These are phyloP conservation scores for Vitis rotundifolia DNA, from an alignment of 164 flowering plant species.

Conservation along the genomic window DNA sequence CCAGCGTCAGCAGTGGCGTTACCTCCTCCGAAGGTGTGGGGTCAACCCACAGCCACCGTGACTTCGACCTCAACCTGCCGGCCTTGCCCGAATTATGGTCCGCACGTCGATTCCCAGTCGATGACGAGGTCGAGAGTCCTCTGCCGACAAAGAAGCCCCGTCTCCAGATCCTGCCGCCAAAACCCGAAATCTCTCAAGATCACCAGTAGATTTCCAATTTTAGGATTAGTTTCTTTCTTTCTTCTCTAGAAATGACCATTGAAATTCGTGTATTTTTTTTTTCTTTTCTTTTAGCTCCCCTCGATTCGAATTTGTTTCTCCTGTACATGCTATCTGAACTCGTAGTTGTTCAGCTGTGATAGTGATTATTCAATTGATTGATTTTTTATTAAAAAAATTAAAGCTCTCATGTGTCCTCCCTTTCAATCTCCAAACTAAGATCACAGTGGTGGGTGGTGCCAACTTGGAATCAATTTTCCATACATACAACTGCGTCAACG, in stretches of 20 bases:
- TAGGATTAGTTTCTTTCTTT: background rate
- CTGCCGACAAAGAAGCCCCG: slow-evolving; percentile 55
- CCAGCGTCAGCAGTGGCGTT: background rate
- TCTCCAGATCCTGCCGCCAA: slow-evolving; percentile 14
- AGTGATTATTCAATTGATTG: slow-evolving; percentile 3
- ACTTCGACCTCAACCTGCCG: slow-evolving; percentile 60
- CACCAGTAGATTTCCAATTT: background rate
- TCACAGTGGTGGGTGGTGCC: too few species aligned
- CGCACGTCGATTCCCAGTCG: slow-evolving; percentile 26
- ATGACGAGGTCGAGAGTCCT: slow-evolving; percentile 57
- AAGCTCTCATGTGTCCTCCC: too few species aligned
- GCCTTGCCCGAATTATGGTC: slow-evolving; percentile 43
- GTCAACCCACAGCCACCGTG: slow-evolving; percentile 18
- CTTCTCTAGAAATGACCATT: background rate
- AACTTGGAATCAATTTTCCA: too few species aligned
- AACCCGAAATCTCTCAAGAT: slow-evolving; percentile 17
- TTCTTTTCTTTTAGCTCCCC: background rate
- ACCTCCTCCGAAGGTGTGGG: background rate
- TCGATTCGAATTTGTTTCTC: background rate
- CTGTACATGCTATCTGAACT: background rate
- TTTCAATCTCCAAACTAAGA: too few species aligned
- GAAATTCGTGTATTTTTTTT: background rate
- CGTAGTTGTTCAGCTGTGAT: background rate
- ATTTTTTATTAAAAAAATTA: background rate
- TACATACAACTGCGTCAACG: too few species aligned